Conservation (phyloP, 2,329 filamentous ascomycete species). For the Aspergillus intermedius region DNA sequence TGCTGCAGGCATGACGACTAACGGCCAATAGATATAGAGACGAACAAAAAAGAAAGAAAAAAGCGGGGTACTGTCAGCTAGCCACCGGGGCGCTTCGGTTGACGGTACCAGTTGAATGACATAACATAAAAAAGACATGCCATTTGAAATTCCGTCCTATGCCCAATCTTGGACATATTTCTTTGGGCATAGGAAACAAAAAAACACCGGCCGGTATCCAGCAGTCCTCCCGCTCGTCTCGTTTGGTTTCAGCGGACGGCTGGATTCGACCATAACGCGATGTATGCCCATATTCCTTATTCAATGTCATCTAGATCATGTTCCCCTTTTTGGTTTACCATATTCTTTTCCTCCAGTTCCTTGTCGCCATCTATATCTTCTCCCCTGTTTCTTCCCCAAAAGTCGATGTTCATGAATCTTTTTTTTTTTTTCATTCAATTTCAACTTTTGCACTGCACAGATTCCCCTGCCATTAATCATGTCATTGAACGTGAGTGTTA, state of each 20-base stretch:
- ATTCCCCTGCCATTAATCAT: slow-evolving; percentile 15
- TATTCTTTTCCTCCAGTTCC: slow-evolving; percentile 9
- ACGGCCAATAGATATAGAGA: slow-evolving; percentile 11
- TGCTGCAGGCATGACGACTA: slow-evolving; percentile 23
- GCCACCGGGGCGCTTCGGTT: not conserved
- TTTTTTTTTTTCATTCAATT: slow-evolving; percentile 7
- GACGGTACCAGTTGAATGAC: not conserved
- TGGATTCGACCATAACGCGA: slow-evolving; percentile 17
- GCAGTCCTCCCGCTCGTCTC: not conserved
- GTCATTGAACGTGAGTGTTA: not conserved
- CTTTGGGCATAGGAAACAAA: not conserved
- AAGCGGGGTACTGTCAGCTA: not conserved
- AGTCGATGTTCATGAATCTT: slow-evolving; percentile 4
- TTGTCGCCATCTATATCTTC: slow-evolving; percentile 10
- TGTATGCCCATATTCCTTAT: slow-evolving; percentile 22
- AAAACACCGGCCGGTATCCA: not conserved
- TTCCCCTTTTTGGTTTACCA: slow-evolving; percentile 15
- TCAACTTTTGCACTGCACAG: slow-evolving; percentile 17
- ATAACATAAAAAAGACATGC: not conserved
- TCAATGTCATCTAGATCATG: slow-evolving; percentile 17
- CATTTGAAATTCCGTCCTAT: not conserved
- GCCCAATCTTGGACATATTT: not conserved
- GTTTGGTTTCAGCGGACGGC: not conserved
- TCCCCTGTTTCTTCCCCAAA: slow-evolving; percentile 6
- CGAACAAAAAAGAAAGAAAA: not conserved